A percentile compares a stretch with the other conserved stretches of the same genome.
phyloP scores from a whole-genome alignment of 331 rosid genomes.

The Malus hybrid region DNA sequence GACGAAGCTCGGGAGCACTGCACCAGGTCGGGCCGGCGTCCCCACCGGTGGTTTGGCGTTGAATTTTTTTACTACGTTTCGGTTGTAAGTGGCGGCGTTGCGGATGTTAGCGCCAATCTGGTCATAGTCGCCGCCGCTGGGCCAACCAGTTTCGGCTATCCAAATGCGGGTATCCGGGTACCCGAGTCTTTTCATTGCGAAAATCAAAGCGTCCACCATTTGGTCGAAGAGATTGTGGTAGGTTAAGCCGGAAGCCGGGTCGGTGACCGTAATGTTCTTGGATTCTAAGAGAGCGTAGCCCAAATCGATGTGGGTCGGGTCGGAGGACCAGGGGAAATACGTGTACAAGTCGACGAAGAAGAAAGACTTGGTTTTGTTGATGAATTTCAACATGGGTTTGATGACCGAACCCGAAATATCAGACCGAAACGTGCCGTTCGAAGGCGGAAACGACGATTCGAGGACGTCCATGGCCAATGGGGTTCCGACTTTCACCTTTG shows the following conservation, averaged over 20 bases:
- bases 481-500: constrained; percentile 65
- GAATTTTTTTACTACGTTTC: constrained; percentile 55
- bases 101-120: constrained; percentile 64
- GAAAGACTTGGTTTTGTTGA: constrained; percentile 56
- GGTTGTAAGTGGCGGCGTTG: constrained; percentile 74
- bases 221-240: constrained; percentile 75
- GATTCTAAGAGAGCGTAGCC: constrained; percentile 49
- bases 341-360: constrained; percentile 77
- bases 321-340: constrained; percentile 53
- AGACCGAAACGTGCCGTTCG: constrained; percentile 66
- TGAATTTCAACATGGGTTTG: constrained; percentile 54
- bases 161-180: constrained; percentile 49
- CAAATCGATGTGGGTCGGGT: constrained; percentile 40
- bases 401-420: constrained; percentile 44
- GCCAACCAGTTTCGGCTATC: constrained; percentile 95
- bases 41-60: constrained; percentile 46
- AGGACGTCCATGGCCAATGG: constrained; percentile 59
- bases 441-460: constrained; percentile 73
- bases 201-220: constrained; percentile 75
- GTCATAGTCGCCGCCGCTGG: constrained; percentile 64
- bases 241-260: constrained; percentile 47
- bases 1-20: constrained; percentile 43
- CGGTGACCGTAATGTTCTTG: constrained; percentile 36
- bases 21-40: constrained; percentile 75
- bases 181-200: constrained; percentile 66